Base-by-base conservation (phyloP, 257 asterid genomes). In the Gentiana macrophylla region DNA sequence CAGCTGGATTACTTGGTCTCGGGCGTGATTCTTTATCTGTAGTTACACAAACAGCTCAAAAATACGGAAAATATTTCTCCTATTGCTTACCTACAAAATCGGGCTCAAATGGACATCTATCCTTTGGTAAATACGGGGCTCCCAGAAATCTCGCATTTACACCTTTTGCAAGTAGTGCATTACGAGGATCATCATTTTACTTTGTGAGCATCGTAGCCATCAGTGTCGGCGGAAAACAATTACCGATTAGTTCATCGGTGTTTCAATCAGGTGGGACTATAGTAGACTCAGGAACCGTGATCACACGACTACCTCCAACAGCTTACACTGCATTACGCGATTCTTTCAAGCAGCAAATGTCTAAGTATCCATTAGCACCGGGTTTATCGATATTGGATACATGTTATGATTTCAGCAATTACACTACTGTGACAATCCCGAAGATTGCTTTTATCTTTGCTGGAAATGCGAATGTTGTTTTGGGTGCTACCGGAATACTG, bases 281-380 rank as follows among this genome's bases (percentile, higher is more conserved):
- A 7, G 75, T 88, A 35, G 97, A 89, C 70, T 89, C 97, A 0
- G 94, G 95, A 15, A 85, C 95, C 4, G 94, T 83, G 60, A 74
- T 83, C 34, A 83, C 95, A 1, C 77, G 92, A 4, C 78, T 89
- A 33, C 92, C 92, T 1, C 46, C 46, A 10, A 41, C 46, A 41
- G 46, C 46, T 10, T 41, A 41, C 8, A 5, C 8, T 41, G 46
- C 46, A 41, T 41, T 80, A 81, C 0, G 55, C 67, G 0, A 86
- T 82, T 67, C 67, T 0, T 89, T 89, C 68, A 70, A 49, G 66
- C 62, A 71, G 55, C 62, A 12, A 48, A 89, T 86, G 97, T 1
- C 46, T 10, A 7, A 41, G 46, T 41, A 41, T 41, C 46, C 11
- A 41, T 5, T 4, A 7, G 46, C 46, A 85, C 81, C 0, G 77